Percentiles rank a stretch among this genome's conserved stretches.
Conservation (phyloP, 495 filamentous ascomycete genomes). For the Aspergillus homomorphus region DNA sequence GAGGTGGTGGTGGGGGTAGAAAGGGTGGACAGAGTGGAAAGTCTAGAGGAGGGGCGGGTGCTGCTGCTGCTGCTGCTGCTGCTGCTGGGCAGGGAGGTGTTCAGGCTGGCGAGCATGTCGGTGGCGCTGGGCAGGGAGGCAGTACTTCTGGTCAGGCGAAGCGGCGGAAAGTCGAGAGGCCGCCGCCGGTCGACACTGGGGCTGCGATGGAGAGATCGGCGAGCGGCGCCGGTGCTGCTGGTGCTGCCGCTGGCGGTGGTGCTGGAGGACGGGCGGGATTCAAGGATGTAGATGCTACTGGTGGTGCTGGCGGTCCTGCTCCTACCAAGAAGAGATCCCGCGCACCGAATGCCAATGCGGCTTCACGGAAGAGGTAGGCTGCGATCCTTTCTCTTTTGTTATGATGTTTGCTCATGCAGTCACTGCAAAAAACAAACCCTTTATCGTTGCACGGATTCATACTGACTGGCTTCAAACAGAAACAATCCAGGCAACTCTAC, state of each 20-base stretch:
- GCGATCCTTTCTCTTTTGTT: background rate
- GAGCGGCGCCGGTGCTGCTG: conserved; percentile 45
- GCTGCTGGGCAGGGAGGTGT: too few relatives aligned
- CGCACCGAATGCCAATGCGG: conserved; percentile 54
- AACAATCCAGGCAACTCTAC: conserved; percentile 48
- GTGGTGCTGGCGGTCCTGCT: conserved; percentile 53
- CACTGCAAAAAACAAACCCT: too few relatives aligned
- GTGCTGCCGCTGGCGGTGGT: conserved; percentile 2
- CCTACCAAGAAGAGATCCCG: conserved; percentile 66
- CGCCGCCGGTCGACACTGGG: conserved; percentile 42
- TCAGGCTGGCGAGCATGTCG: conserved; percentile 23
- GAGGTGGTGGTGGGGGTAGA: conserved; percentile 30
- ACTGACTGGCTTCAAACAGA: conserved; percentile 30
- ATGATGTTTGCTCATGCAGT: conserved; percentile 1
- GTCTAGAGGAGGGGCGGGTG: conserved; percentile 48
- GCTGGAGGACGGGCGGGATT: conserved; percentile 48
- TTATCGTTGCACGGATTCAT: background rate
- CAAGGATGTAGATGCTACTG: conserved; percentile 45
- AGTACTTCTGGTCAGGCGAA: conserved; percentile 50
- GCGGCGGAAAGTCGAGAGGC: conserved; percentile 75
- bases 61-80: conserved; percentile 35
- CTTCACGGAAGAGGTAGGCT: conserved; percentile 68
- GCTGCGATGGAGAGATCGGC: conserved; percentile 68
- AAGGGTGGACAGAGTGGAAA: conserved; percentile 58
- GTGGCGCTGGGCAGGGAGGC: conserved; percentile 7